phyloP scores from a whole-genome alignment of 192 early-diverging fungal species.

The Coemansia brasiliensis region DNA sequence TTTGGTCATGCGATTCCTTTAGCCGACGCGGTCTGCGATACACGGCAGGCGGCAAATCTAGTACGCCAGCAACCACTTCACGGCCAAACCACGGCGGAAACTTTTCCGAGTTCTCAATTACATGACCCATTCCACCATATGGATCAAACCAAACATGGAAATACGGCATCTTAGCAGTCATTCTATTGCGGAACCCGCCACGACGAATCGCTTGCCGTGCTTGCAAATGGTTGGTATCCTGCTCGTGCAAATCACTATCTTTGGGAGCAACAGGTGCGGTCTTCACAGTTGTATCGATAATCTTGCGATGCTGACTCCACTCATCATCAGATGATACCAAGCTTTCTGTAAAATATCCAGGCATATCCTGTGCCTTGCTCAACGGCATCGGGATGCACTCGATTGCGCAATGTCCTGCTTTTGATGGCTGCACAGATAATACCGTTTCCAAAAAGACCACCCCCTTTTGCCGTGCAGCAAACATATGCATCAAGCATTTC shows the following conservation, averaged over 20 bases:
- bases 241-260: constrained; percentile 26
- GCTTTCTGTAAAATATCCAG: constrained; percentile 88
- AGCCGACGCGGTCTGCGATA: constrained; percentile 70
- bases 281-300: constrained; percentile 72
- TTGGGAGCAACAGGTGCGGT: constrained; percentile 18
- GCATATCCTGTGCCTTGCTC: constrained; percentile 70
- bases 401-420: constrained; percentile 73
- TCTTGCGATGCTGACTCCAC: constrained; percentile 82
- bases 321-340: constrained; percentile 77
- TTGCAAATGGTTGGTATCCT: constrained; percentile 31
- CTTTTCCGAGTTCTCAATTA: constrained; percentile 84
- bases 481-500: constrained; percentile 92
- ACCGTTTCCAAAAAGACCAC: constrained; percentile 92
- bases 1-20: constrained; percentile 54
- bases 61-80: constrained; percentile 78
- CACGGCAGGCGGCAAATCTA: constrained; percentile 74
- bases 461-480: constrained; percentile 64
- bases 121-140: constrained; percentile 87
- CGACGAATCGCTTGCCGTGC: constrained; percentile 31
- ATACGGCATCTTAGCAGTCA: constrained; percentile 84
- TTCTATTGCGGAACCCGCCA: constrained; percentile 68
- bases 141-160: constrained; percentile 97
- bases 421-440: constrained; percentile 68
- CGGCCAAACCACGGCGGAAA: constrained; percentile 89
- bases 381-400: constrained; percentile 91